Evolutionary conservation across 768 basidiomycete genomes (phyloP).

Genomic region (Fibroporia radiculosa): DNA sequence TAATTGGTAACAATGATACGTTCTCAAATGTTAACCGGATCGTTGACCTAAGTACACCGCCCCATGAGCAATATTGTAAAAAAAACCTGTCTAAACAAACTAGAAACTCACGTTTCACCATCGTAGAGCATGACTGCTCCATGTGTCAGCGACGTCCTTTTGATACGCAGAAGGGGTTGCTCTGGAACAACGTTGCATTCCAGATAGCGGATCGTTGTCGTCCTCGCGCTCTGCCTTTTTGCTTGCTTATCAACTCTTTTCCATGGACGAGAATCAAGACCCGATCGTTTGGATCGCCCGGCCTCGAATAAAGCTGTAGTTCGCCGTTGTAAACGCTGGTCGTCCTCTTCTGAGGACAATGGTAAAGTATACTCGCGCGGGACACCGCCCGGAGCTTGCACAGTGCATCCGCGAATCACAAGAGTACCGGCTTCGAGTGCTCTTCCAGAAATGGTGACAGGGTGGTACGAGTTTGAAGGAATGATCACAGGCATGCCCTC

Average conservation of each 20-base stretch:
- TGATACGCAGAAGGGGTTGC: slow-evolving; percentile 81
- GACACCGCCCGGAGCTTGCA: slow-evolving; percentile 68
- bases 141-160: slow-evolving; percentile 84
- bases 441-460: slow-evolving; percentile 61
- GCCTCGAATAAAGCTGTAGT: slow-evolving; percentile 57
- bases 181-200: slow-evolving; percentile 81
- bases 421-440: slow-evolving; percentile 61
- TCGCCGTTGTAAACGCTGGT: slow-evolving; percentile 44
- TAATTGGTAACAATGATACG: slow-evolving; percentile 70
- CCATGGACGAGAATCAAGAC: slow-evolving; percentile 66
- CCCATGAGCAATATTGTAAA: background rate
- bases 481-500: slow-evolving; percentile 55
- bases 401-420: slow-evolving; percentile 67
- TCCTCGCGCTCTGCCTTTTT: slow-evolving; percentile 15
- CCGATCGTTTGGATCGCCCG: slow-evolving; percentile 65
- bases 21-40: slow-evolving; percentile 89
- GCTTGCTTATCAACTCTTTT: slow-evolving; percentile 29
- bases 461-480: slow-evolving; percentile 68
- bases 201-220: slow-evolving; percentile 43
- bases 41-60: slow-evolving; percentile 47
- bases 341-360: slow-evolving; percentile 63
- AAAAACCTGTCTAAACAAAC: background rate
- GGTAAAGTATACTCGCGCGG: slow-evolving; percentile 72
- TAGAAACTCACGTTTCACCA: slow-evolving; percentile 75
- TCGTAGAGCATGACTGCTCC: slow-evolving; percentile 94